Evolutionary conservation across 2,329 filamentous ascomycete genomes (phyloP).

Genomic region (Scytalidium sp.): DNA sequence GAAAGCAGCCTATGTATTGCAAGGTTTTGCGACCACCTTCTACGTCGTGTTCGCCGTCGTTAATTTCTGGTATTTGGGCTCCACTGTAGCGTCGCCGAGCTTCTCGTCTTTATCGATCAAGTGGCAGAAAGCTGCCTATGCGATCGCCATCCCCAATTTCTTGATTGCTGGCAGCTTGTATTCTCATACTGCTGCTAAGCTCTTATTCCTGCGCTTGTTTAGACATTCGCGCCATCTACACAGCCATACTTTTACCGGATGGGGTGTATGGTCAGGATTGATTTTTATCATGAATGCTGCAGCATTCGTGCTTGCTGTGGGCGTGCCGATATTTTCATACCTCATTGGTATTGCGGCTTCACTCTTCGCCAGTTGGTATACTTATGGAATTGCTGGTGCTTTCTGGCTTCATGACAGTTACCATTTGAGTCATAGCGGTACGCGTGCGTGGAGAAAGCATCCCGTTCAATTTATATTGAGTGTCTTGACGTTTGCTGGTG

Average conservation of each 20-base stretch:
- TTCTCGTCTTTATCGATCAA: slow-evolving; percentile 52
- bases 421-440: slow-evolving; percentile 4
- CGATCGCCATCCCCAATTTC: slow-evolving; percentile 66
- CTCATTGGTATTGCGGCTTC: slow-evolving; percentile 61
- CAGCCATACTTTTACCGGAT: slow-evolving; percentile 52
- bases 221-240: slow-evolving; percentile 59
- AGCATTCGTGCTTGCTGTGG: slow-evolving; percentile 64
- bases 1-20: slow-evolving; percentile 55
- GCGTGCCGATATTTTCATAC: slow-evolving; percentile 65
- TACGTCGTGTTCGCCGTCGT: slow-evolving; percentile 64
- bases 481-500: slow-evolving; percentile 8
- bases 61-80: slow-evolving; percentile 65
- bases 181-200: slow-evolving; percentile 62
- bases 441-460: slow-evolving; percentile 1
- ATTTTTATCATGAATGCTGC: slow-evolving; percentile 43
- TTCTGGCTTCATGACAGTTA: slow-evolving; percentile 40
- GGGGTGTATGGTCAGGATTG: slow-evolving; percentile 51
- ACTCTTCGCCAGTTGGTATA: slow-evolving; percentile 68
- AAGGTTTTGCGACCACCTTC: slow-evolving; percentile 54
- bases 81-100: slow-evolving; percentile 59
- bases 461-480: slow-evolving; percentile 4
- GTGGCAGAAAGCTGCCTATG: slow-evolving; percentile 63
- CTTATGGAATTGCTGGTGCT: slow-evolving; percentile 43
- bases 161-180: slow-evolving; percentile 70
- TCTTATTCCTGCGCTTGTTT: slow-evolving; percentile 63